Evolutionary conservation across 768 basidiomycete species (phyloP).

Genomic region (Lactarius hatsudake): DNA sequence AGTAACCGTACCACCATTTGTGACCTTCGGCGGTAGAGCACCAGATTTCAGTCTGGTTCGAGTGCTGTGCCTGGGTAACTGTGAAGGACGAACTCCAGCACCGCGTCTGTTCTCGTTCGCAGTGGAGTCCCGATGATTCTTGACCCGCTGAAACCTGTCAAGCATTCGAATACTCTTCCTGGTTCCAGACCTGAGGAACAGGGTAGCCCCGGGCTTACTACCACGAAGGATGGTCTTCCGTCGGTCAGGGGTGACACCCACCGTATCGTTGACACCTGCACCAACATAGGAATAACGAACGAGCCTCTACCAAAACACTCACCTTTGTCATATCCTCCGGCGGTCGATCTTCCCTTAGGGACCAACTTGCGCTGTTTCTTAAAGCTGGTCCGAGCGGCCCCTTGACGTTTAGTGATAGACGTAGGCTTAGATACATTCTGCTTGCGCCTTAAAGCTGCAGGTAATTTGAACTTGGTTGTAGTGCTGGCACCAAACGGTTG

Average conservation of each 20-base stretch:
- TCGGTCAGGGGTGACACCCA: background rate
- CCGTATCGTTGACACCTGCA: background rate
- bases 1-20: background rate
- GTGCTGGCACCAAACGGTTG: background rate
- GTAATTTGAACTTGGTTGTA: background rate
- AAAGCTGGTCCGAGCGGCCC: background rate
- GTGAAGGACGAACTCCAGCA: too few species aligned
- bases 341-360: background rate
- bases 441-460: conserved; percentile 7
- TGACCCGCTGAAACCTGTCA: background rate
- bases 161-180: background rate
- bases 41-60: background rate
- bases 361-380: conserved; percentile 7
- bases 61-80: background rate
- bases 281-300: background rate
- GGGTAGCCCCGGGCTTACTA: background rate
- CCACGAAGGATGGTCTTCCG: background rate
- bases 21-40: background rate
- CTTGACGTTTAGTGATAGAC: background rate
- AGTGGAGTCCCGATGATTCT: background rate
- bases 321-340: background rate
- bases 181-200: too few species aligned
- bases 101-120: background rate
- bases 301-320: background rate
- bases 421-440: background rate